Conservation (phyloP, 1,284 basidiomycete genomes). For the Pascua sp. region DNA sequence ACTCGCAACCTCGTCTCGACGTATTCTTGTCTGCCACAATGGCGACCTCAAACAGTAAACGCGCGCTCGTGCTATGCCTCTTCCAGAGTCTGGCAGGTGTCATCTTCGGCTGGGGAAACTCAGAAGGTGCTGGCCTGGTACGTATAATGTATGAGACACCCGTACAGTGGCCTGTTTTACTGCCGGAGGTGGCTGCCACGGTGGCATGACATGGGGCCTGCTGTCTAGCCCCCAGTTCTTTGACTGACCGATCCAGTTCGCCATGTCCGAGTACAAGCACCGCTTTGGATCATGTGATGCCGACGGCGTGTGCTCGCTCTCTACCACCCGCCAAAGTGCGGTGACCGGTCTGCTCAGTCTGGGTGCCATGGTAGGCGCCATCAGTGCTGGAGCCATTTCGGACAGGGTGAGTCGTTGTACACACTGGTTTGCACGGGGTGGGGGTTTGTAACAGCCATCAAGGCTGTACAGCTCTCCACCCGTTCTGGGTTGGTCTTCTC, state of each 20-base stretch:
- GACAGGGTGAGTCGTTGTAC: conserved; percentile 24
- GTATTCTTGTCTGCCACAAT: no score
- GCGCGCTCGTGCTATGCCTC: conserved; percentile 31
- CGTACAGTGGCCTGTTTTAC: neutral
- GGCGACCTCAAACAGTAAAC: conserved; percentile 3
- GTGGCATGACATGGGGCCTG: no score
- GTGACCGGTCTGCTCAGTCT: conserved; percentile 47
- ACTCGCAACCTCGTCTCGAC: no score
- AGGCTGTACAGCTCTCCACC: neutral
- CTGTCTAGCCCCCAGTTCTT: neutral
- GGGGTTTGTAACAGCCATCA: neutral
- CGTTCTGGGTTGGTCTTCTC: neutral
- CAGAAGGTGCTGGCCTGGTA: conserved; percentile 35
- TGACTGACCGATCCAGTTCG: conserved; percentile 22
- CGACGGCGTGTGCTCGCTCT: conserved; percentile 21
- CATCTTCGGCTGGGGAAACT: conserved; percentile 41
- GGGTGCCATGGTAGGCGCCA: conserved; percentile 46
- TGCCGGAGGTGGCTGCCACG: no score
- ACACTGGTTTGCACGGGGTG: no score
- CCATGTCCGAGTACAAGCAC: conserved; percentile 22
- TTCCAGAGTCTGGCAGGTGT: conserved; percentile 43
- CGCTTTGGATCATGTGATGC: conserved; percentile 32
- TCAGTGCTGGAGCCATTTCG: conserved; percentile 39
- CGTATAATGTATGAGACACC: conserved; percentile 2
- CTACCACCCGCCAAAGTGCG: conserved; percentile 38